Conservation (phyloP, 2,329 filamentous ascomycete species). For the Aphanocladium album region DNA sequence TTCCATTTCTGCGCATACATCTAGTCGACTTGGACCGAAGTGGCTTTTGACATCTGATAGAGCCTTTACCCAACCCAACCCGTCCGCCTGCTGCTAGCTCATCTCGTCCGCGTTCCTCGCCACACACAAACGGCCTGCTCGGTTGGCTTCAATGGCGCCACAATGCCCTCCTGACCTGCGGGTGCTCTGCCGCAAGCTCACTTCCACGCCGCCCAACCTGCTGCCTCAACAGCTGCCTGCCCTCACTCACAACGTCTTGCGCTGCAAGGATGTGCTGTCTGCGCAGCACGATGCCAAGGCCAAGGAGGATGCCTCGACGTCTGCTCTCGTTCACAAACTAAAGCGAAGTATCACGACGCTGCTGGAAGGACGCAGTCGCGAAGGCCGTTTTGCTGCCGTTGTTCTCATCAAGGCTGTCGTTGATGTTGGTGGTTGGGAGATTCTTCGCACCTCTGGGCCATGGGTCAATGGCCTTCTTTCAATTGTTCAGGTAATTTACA, state of each 20-base stretch:
- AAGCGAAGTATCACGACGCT: constrained; percentile 73
- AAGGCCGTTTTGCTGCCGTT: constrained; percentile 73
- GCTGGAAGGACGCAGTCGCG: constrained; percentile 67
- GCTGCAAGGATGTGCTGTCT: constrained; percentile 58
- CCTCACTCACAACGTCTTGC: constrained; percentile 56
- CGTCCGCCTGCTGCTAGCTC: neutral
- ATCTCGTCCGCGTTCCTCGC: neutral
- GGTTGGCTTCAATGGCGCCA: constrained; percentile 21
- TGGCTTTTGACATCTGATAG: constrained; percentile 7
- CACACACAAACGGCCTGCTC: neutral
- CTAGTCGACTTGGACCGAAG: neutral
- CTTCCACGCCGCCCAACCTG: constrained; percentile 64
- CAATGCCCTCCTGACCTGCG: constrained; percentile 53
- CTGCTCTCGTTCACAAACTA: constrained; percentile 70
- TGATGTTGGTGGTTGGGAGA: constrained; percentile 80
- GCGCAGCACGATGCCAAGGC: constrained; percentile 54
- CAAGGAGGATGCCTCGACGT: constrained; percentile 59
- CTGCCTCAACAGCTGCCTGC: constrained; percentile 69
- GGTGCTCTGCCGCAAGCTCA: constrained; percentile 64
- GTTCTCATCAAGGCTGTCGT: constrained; percentile 75
- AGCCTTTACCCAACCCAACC: neutral
- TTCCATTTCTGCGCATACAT: neutral
- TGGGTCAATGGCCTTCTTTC: constrained; percentile 76
- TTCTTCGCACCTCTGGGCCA: constrained; percentile 63
- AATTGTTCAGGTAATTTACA: constrained; percentile 60